These are phyloP conservation scores for Fusarium nelsonii DNA, from an alignment of 2,329 filamentous ascomycete genomes.

Conservation along the genomic window DNA sequence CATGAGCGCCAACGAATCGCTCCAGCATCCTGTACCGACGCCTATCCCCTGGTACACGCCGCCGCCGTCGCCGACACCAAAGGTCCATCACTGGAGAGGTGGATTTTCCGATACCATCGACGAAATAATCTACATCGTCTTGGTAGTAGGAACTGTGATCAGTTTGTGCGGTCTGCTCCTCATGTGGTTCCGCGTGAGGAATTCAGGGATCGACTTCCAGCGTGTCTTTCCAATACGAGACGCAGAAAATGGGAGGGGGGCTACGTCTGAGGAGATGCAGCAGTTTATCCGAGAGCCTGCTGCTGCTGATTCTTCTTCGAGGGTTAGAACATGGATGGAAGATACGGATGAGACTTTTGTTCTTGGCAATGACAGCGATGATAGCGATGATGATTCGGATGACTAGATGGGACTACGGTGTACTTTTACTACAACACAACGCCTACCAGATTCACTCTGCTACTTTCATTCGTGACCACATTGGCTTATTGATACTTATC, in stretches of 20 bases:
- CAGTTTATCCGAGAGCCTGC: background rate
- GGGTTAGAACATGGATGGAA: background rate
- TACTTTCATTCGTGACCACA: background rate
- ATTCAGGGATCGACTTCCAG: background rate
- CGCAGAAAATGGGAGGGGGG: background rate
- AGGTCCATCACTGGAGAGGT: constrained; percentile 2
- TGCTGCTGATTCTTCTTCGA: background rate
- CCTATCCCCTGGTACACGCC: constrained; percentile 4
- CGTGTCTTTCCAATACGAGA: background rate
- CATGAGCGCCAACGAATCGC: background rate
- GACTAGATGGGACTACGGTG: background rate
- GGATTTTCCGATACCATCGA: background rate
- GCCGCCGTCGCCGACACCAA: background rate
- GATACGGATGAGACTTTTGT: background rate
- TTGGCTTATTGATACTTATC: background rate
- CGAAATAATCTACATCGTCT: background rate
- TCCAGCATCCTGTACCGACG: background rate
- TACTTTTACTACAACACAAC: background rate
- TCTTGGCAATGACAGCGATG: background rate
- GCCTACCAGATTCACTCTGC: background rate
- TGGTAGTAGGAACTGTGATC: background rate
- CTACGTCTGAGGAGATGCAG: background rate
- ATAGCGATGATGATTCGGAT: background rate
- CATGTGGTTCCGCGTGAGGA: background rate
- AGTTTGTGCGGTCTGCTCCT: background rate